phyloP scores from a whole-genome alignment of 139 green algal genomes.

The Monoraphidium neglectum region DNA sequence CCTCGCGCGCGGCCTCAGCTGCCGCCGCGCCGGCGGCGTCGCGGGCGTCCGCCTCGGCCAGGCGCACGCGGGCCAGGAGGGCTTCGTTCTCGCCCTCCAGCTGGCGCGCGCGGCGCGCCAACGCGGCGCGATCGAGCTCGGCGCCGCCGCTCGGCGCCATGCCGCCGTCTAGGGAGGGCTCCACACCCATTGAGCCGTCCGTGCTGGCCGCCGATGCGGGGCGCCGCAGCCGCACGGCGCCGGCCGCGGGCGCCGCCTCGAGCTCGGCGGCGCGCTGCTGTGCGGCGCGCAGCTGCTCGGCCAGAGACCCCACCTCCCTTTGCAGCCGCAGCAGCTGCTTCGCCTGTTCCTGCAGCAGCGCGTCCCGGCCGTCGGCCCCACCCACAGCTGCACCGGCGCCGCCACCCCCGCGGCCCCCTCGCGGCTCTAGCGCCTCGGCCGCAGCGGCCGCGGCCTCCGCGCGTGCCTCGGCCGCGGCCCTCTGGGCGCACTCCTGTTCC shows the following conservation, averaged over 20 bases:
- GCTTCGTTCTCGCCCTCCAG: too few relatives aligned
- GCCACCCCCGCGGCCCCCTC: background rate
- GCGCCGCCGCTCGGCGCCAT: too few relatives aligned
- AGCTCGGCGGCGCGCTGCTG: constrained; percentile 44
- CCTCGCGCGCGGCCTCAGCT: constrained; percentile 7
- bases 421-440: too few relatives aligned
- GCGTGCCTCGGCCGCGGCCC: too few relatives aligned
- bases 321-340: constrained; percentile 19
- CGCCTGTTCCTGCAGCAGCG: background rate
- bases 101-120: background rate
- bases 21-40: too few relatives aligned
- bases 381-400: background rate
- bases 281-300: constrained; percentile 9
- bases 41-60: too few relatives aligned
- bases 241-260: constrained; percentile 35
- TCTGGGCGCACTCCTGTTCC: background rate
- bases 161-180: too few relatives aligned
- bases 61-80: too few relatives aligned
- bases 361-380: background rate
- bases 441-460: too few relatives aligned
- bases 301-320: constrained; percentile 23
- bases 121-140: background rate
- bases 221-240: too few relatives aligned
- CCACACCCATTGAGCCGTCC: too few relatives aligned
- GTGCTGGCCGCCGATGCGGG: too few relatives aligned